Base-by-base conservation (phyloP, 169 alveolate genomes). In the Plasmodium vivax region DNA sequence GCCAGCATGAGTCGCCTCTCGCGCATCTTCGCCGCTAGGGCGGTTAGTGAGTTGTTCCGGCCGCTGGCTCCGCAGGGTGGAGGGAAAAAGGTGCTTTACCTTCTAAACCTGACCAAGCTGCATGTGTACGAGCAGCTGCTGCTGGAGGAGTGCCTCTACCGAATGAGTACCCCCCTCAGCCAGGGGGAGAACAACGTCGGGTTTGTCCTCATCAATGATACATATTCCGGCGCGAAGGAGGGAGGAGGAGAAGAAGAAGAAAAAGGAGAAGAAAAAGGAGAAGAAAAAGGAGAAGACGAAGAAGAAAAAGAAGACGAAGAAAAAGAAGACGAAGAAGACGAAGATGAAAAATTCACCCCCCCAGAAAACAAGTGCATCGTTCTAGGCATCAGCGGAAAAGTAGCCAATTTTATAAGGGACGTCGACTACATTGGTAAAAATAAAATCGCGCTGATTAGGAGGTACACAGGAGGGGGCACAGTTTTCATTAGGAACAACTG, bases 401-500 rank as follows among this genome's bases (percentile, higher is more conserved):
- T 84, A 16, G 47, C 62, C 0, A 95, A 95, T 32, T 92, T 93
- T 43, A 92, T 94, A 62, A 96, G 85, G 19, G 96, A 96, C 45
- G 68, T 68, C 5, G 82, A 95, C n/a, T 92, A 87, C 47, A 79
- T 96, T 75, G 74, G 87, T 23, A 41, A 77, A 16, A 72, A 85
- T 27, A 93, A 94, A 6, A 94, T 96, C 1, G 27, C 82, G 5
- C 43, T 95, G 32, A 96, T 96, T 30, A 91, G 83, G 32, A 94
- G 98, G 34, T 96, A 92, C 79, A 96, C 97, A 32, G 98, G 98
- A 3, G 98, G 98, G 2, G 98, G 98, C 5, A 96, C 98, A 10
- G 97, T 96, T 10, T 83, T 93, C 68, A 94, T 96, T 19, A 97
- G 93, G 77, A 92, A 92, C 34, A 92, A 94, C 62, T 93, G 95